Base-by-base conservation (phyloP, 805 yeast genomes). In the Ogataea minuta region DNA sequence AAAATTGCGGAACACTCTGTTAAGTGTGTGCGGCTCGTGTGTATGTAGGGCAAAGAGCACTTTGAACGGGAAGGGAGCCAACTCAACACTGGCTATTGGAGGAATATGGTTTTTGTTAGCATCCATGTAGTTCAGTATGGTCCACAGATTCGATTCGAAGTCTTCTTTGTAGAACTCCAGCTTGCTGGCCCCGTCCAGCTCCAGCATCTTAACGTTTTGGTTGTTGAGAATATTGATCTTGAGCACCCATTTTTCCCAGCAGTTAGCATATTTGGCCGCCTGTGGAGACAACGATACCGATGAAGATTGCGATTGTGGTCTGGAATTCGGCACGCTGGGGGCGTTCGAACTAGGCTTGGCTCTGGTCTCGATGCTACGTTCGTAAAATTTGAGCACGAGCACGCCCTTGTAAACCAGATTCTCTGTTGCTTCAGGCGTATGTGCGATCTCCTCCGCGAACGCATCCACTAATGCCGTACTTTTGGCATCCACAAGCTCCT, bases 231-330 rank as follows among this genome's bases (percentile, higher is more conserved):
- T 63, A 20, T 66, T 67, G 8, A 82, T 63, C 24, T 69, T 70
- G 31, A 85, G 57, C 4, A 66, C 58, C 95, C 95, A 85, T 15
- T 71, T 66, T 54, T 85, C 95, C 89, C 93, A 85, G 48, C 75
- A 64, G 16, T 60, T 57, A 15, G 64, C 51, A 21, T 72, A 76
- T 30, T 72, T 77, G 23, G 62, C 65, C 10, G 48, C 45, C 17
- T 53, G 53, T 13, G 40, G 36, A 6, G 44, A 36, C 12, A 44
- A n/a, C 6, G 48, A 40, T 12, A 35, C 20, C 8, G 52, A 46
- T 6, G 55, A 47, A 3, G 56, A 47, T 15, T 43, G 45, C 7
- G 54, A 50, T 17, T 35, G 45, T n/a, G 46, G 28, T 10, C 43
- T 26, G 9, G 48, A 46, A 28, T 24, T 36, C 20, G 44, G 25